phyloP scores from a whole-genome alignment of 768 basidiomycete genomes.

The Pseudohyphozyma bogoriensis region DNA sequence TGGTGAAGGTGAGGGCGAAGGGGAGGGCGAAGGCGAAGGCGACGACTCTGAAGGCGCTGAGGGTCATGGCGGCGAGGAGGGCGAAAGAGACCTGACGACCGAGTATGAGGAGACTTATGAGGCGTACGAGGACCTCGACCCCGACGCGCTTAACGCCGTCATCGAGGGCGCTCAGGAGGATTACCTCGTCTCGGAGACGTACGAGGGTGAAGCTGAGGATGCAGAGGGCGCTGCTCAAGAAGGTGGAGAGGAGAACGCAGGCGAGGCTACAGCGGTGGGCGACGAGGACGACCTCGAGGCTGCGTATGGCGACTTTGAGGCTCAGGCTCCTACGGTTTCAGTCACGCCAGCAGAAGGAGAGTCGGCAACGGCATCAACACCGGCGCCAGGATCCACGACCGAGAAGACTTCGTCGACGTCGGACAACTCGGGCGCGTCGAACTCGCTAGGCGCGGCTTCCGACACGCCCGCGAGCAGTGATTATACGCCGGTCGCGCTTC shows the following conservation, averaged over 20 bases:
- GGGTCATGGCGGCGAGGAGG: background rate
- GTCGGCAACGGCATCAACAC: background rate
- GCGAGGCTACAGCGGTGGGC: background rate
- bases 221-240: background rate
- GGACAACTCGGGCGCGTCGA: background rate
- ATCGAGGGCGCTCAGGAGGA: constrained; percentile 22
- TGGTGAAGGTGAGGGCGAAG: constrained; percentile 5
- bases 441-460: background rate
- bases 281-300: background rate
- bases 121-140: constrained; percentile 21
- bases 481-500: background rate
- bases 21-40: constrained; percentile 6
- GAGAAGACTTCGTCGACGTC: background rate
- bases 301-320: background rate
- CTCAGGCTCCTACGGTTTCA: no score
- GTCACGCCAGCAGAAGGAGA: background rate
- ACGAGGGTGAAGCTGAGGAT: background rate
- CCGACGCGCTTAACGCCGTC: constrained; percentile 17
- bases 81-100: background rate
- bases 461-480: background rate
- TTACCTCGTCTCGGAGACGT: background rate
- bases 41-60: background rate
- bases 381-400: background rate
- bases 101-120: constrained; percentile 1
- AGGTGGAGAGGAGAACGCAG: background rate